These are phyloP conservation scores for Camillea tinctor DNA, from an alignment of 2,329 filamentous ascomycete species.

Conservation along the genomic window DNA sequence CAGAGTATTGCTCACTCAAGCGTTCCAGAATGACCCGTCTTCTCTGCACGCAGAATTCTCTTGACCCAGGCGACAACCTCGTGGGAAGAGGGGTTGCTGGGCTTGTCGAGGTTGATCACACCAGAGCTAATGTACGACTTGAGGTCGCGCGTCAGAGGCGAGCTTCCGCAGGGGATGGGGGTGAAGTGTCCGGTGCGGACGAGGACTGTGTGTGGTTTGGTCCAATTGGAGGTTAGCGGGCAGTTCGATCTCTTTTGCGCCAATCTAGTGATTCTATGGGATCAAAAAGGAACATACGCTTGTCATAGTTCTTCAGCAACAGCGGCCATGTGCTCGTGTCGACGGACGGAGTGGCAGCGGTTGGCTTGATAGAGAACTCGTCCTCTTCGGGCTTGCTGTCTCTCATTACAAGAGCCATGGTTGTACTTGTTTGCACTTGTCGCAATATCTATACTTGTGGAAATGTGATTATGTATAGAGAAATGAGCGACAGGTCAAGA, in stretches of 20 bases:
- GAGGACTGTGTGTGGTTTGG: too few species aligned
- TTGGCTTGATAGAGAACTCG: slow-evolving; percentile 73
- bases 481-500: slow-evolving; percentile 19
- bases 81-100: slow-evolving; percentile 95
- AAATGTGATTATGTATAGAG: too few species aligned
- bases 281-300: slow-evolving; percentile 58
- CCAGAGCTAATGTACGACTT: slow-evolving; percentile 97
- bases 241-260: not conserved
- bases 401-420: slow-evolving; percentile 23
- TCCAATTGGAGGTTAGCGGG: slow-evolving; percentile 26
- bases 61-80: slow-evolving; percentile 99
- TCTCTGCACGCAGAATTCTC: slow-evolving; percentile 90
- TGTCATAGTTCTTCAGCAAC: slow-evolving; percentile 93
- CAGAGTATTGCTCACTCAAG: slow-evolving; percentile 57
- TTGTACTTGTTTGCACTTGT: slow-evolving; percentile 12
- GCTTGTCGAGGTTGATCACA: slow-evolving; percentile 98
- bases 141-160: slow-evolving; percentile 88
- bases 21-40: slow-evolving; percentile 97
- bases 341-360: slow-evolving; percentile 73
- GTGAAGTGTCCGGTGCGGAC: slow-evolving; percentile 96
- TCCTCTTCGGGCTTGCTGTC: slow-evolving; percentile 26
- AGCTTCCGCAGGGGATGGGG: slow-evolving; percentile 89
- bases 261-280: slow-evolving; percentile 2
- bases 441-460: too few species aligned
- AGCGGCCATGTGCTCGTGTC: slow-evolving; percentile 91